Percentiles rank a stretch among this genome's conserved stretches.
phyloP scores from a whole-genome alignment of 1,139 yeast genomes.

The Citeromyces siamensis region DNA sequence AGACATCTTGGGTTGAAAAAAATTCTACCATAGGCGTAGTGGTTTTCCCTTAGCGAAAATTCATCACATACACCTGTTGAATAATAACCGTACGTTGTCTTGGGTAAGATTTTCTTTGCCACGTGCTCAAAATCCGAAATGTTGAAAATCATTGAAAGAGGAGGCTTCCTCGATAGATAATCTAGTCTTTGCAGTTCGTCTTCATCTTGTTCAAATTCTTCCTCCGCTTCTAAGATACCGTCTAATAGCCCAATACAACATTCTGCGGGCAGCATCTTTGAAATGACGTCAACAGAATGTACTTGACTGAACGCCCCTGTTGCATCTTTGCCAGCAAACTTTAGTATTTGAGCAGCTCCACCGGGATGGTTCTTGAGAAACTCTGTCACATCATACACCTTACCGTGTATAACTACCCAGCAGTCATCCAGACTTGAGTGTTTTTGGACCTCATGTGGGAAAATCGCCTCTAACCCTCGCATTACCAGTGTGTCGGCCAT shows the following conservation, averaged over 20 bases:
- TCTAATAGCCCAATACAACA: constrained; percentile 6
- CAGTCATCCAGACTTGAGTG: constrained; percentile 49
- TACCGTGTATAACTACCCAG: constrained; percentile 46
- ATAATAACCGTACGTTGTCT: constrained; percentile 22
- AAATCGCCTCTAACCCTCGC: constrained; percentile 23
- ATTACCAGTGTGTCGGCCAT: not conserved
- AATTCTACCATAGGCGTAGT: constrained; percentile 23
- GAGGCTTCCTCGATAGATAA: constrained; percentile 18
- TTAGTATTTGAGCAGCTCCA: constrained; percentile 23
- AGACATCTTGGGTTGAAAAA: constrained; percentile 32
- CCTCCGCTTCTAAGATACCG: constrained; percentile 12
- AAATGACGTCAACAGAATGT: constrained; percentile 35
- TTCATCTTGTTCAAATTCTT: constrained; percentile 13
- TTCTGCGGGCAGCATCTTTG: constrained; percentile 6
- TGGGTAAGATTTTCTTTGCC: constrained; percentile 20
- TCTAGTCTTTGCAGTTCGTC: constrained; percentile 12
- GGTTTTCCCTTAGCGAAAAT: constrained; percentile 23
- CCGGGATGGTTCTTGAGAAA: constrained; percentile 26
- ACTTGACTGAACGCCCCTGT: constrained; percentile 76
- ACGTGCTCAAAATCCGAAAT: constrained; percentile 23
- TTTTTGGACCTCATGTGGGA: constrained; percentile 26
- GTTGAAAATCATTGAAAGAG: constrained; percentile 19
- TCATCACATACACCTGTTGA: constrained; percentile 26
- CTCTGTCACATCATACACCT: constrained; percentile 59
- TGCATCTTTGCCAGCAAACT: constrained; percentile 86